Conservation (phyloP, 2,329 filamentous ascomycete genomes). For the Tolypocladium capitatum region DNA sequence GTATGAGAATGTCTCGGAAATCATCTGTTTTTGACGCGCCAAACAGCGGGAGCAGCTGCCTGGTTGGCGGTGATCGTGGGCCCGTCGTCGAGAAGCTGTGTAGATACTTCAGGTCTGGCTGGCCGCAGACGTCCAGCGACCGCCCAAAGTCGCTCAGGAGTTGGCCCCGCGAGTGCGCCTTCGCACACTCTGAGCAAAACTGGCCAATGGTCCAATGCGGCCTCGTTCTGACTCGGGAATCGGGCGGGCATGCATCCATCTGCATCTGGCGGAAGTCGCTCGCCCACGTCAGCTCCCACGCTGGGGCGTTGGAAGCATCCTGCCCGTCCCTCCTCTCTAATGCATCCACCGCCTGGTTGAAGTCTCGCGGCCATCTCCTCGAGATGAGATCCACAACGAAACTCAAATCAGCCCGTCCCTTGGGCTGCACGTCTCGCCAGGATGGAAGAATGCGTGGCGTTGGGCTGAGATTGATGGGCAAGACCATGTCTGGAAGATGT, state of each 20-base stretch:
- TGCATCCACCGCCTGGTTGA: neutral
- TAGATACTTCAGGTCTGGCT: constrained; percentile 60
- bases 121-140: constrained; percentile 57
- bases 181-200: constrained; percentile 50
- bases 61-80: constrained; percentile 46
- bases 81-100: constrained; percentile 62
- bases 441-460: constrained; percentile 31
- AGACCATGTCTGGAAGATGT: constrained; percentile 68
- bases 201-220: constrained; percentile 50
- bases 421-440: constrained; percentile 38
- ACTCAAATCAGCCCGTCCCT: constrained; percentile 10
- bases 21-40: constrained; percentile 58
- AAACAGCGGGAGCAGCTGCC: constrained; percentile 60
- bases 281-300: constrained; percentile 3
- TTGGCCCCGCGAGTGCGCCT: constrained; percentile 51
- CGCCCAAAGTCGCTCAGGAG: constrained; percentile 54
- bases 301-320: neutral
- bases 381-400: constrained; percentile 16
- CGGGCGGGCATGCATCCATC: constrained; percentile 44
- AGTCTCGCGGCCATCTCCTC: constrained; percentile 9
- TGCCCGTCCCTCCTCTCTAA: neutral
- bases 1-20: constrained; percentile 67
- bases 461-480: constrained; percentile 64
- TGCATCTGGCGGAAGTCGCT: constrained; percentile 27
- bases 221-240: constrained; percentile 44